phyloP scores from a whole-genome alignment of 257 asterid genomes.

The Cynanchum wilfordii region DNA sequence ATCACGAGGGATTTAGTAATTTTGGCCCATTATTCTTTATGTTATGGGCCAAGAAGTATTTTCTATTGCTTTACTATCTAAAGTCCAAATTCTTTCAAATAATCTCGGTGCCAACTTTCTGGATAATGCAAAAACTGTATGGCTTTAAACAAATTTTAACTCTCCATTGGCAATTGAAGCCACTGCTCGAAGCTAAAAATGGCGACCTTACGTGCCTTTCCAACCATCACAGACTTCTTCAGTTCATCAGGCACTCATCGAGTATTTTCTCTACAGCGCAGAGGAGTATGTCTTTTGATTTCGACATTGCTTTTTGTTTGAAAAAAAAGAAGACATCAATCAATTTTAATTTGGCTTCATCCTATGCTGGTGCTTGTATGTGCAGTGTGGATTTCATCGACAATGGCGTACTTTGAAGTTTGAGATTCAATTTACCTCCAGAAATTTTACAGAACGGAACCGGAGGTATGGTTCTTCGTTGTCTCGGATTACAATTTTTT shows the following conservation, averaged over 20 bases:
- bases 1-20: no score
- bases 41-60: no score
- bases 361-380: not conserved
- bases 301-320: not conserved
- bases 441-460: conserved; percentile 34
- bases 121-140: conserved; percentile 3
- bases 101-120: not conserved
- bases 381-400: conserved; percentile 24
- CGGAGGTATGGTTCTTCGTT: conserved; percentile 34
- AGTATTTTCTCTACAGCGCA: conserved; percentile 21
- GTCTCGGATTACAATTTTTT: not conserved
- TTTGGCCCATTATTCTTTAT: conserved; percentile 7
- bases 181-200: conserved; percentile 9
- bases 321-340: not conserved
- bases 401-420: conserved; percentile 21
- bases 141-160: not conserved
- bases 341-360: not conserved
- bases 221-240: conserved; percentile 25
- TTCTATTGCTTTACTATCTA: no score
- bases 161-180: not conserved
- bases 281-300: not conserved
- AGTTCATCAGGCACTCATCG: conserved; percentile 26
- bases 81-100: no score
- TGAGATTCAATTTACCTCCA: conserved; percentile 22
- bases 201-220: conserved; percentile 21